These are phyloP conservation scores for Penicillium sp. DNA, from an alignment of 2,329 filamentous ascomycete species.

Conservation along the genomic window DNA sequence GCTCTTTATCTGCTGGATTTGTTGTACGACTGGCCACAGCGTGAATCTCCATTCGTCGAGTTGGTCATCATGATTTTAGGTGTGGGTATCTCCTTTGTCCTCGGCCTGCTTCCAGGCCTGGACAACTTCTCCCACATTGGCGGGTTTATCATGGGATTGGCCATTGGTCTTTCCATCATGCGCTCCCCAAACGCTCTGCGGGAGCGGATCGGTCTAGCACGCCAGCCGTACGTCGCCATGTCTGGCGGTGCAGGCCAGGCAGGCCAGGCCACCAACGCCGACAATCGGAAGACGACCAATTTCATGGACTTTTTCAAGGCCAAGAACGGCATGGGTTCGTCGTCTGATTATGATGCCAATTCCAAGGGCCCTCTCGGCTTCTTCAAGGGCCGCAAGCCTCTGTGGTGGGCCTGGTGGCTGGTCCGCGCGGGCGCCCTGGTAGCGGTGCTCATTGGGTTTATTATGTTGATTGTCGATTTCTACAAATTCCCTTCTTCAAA, in stretches of 20 bases:
- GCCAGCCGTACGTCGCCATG: conserved; percentile 67
- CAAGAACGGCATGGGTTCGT: conserved; percentile 54
- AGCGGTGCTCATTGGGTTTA: conserved; percentile 76
- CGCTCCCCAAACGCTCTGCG: conserved; percentile 81
- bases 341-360: conserved; percentile 4
- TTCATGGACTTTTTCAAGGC: conserved; percentile 46
- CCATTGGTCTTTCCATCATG: conserved; percentile 78
- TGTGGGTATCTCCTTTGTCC: conserved; percentile 81
- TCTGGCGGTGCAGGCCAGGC: conserved; percentile 45
- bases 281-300: conserved; percentile 46
- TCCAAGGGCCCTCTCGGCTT: conserved; percentile 54
- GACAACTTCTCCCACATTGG: conserved; percentile 99
- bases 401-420: conserved; percentile 99
- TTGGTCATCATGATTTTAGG: conserved; percentile 83
- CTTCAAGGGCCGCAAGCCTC: conserved; percentile 84
- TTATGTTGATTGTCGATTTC: conserved; percentile 84
- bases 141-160: conserved; percentile 87
- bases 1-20: conserved; percentile 84
- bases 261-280: conserved; percentile 9
- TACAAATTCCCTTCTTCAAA: conserved; percentile 66
- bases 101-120: conserved; percentile 83
- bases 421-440: conserved; percentile 73
- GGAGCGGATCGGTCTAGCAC: conserved; percentile 64
- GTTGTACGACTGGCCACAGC: conserved; percentile 85
- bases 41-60: conserved; percentile 71